Conservation (phyloP, 2,329 filamentous ascomycete species). For the Thielaviopsis punctulata region DNA sequence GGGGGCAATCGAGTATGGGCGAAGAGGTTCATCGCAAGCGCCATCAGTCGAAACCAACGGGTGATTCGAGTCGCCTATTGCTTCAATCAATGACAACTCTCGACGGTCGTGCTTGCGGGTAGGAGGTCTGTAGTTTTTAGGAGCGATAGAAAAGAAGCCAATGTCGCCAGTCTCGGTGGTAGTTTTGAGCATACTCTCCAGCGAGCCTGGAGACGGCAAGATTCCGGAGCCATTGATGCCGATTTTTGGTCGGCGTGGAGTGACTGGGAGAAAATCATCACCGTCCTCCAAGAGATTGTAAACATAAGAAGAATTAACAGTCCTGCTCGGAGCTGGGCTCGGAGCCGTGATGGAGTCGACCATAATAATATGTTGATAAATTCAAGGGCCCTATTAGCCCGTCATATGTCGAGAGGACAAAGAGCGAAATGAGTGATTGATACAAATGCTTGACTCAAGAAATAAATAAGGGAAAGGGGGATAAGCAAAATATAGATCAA, state of each 20-base stretch:
- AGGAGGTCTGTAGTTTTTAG: slow-evolving; percentile 14
- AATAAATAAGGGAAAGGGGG: not conserved
- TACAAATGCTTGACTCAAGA: not conserved
- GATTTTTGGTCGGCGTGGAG: slow-evolving; percentile 10
- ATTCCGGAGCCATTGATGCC: slow-evolving; percentile 15
- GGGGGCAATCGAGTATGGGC: not conserved
- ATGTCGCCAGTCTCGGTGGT: slow-evolving; percentile 51
- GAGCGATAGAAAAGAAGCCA: slow-evolving; percentile 39
- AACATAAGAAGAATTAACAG: not conserved
- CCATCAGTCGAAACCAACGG: slow-evolving; percentile 3
- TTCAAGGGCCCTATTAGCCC: not conserved
- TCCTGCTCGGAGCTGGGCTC: slow-evolving; percentile 2
- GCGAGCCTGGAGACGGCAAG: slow-evolving; percentile 32
- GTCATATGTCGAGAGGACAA: not conserved
- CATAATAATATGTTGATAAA: slow-evolving; percentile 4
- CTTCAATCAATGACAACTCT: slow-evolving; percentile 9
- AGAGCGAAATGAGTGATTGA: not conserved
- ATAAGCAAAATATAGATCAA: not conserved
- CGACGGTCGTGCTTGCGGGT: slow-evolving; percentile 6
- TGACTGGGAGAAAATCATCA: slow-evolving; percentile 7
- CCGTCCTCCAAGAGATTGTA: slow-evolving; percentile 1
- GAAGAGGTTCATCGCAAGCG: not conserved
- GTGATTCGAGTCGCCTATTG: slow-evolving; percentile 9
- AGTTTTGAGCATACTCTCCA: slow-evolving; percentile 49
- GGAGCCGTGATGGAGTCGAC: not conserved